Percentiles rank a stretch among this genome's conserved stretches.
phyloP scores from a whole-genome alignment of 371 early-diverging fungal species.

The Lichtheimia corymbifera region DNA sequence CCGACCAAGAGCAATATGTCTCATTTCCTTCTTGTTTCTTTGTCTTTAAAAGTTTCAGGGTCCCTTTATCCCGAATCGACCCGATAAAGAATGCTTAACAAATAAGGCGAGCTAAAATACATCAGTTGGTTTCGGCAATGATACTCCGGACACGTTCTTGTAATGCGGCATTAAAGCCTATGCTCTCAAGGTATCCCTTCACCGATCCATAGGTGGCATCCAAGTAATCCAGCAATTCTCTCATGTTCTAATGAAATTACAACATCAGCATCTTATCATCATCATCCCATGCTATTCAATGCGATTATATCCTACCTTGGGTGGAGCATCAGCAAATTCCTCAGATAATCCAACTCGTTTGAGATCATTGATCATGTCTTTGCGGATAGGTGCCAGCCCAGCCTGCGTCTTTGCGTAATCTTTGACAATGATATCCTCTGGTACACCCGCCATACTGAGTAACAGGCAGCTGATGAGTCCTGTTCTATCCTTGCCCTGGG shows the following conservation, averaged over 20 bases:
- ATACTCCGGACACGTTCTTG: conserved; percentile 39
- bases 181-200: conserved; percentile 25
- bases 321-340: conserved; percentile 59
- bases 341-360: conserved; percentile 52
- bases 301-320: conserved; percentile 33
- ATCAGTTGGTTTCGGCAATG: conserved; percentile 11
- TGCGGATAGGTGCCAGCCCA: conserved; percentile 46
- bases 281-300: not conserved
- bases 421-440: conserved; percentile 56
- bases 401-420: conserved; percentile 68
- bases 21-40: too few species aligned
- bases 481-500: conserved; percentile 81
- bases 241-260: conserved; percentile 29
- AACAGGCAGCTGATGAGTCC: conserved; percentile 67
- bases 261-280: not conserved
- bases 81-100: too few species aligned
- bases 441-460: conserved; percentile 58
- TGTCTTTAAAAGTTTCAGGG: too few species aligned
- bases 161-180: conserved; percentile 32
- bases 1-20: too few species aligned
- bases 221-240: conserved; percentile 29
- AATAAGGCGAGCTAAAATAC: too few species aligned
- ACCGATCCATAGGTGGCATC: conserved; percentile 36
- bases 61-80: too few species aligned
- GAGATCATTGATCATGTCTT: conserved; percentile 52